Percentiles rank a stretch among this genome's conserved stretches.
These are phyloP conservation scores for Suillus variegatus DNA, from an alignment of 768 basidiomycete genomes.

Conservation along the genomic window DNA sequence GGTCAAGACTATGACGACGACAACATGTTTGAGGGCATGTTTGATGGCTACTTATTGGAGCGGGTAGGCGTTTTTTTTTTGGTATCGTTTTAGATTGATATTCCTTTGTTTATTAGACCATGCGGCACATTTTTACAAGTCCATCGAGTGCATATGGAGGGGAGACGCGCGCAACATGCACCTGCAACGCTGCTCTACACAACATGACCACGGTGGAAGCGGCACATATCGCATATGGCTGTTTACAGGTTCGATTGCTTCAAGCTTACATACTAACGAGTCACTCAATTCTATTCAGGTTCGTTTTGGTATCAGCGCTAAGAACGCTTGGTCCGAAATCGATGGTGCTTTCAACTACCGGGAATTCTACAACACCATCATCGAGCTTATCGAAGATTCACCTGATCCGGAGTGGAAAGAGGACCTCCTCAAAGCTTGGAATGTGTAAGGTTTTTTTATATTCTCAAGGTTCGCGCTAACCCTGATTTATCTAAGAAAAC, in stretches of 20 bases:
- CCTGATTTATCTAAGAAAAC: background rate
- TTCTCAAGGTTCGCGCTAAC: background rate
- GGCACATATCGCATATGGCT: constrained; percentile 13
- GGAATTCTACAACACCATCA: constrained; percentile 8
- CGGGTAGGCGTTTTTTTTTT: constrained; percentile 1
- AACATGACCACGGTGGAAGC: constrained; percentile 13
- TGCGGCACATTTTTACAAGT: constrained; percentile 11
- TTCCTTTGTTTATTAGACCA: background rate
- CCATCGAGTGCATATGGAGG: background rate
- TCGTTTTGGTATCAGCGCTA: constrained; percentile 2
- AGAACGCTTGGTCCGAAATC: constrained; percentile 1
- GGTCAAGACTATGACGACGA: background rate
- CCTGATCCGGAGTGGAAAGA: constrained; percentile 5
- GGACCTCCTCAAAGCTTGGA: constrained; percentile 3
- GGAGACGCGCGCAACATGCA: background rate
- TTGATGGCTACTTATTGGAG: constrained; percentile 7
- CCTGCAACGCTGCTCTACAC: constrained; percentile 12
- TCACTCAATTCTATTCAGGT: background rate
- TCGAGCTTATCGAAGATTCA: constrained; percentile 1
- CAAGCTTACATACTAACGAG: background rate
- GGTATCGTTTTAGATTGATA: background rate
- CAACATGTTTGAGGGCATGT: constrained; percentile 5
- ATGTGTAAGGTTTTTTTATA: constrained; percentile 3
- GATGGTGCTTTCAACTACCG: constrained; percentile 6
- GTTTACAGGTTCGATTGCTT: constrained; percentile 12